Evolutionary conservation across 768 basidiomycete genomes (phyloP).

Genomic region (Saitozyma podzolica): DNA sequence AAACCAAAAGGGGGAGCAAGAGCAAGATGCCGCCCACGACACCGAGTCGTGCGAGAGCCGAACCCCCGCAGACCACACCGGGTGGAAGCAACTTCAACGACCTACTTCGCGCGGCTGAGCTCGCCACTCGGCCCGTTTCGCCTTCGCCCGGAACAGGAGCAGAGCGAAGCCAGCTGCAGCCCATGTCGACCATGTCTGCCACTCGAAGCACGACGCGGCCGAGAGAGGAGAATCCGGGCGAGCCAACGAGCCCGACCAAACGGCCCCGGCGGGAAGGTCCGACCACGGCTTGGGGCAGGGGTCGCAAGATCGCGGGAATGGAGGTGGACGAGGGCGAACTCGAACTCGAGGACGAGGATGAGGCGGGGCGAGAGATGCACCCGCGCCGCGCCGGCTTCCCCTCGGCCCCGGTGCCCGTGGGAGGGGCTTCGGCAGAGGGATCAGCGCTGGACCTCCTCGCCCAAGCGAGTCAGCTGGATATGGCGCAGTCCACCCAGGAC

Average conservation of each 20-base stretch:
- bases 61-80: constrained; percentile 33
- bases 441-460: constrained; percentile 41
- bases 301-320: constrained; percentile 11
- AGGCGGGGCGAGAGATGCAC: neutral
- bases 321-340: constrained; percentile 1
- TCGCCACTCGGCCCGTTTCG: constrained; percentile 36
- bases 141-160: constrained; percentile 23
- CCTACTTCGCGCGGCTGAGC: constrained; percentile 43
- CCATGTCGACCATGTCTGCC: constrained; percentile 37
- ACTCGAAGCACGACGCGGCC: constrained; percentile 28
- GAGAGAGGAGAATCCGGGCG: constrained; percentile 20
- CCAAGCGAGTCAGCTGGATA: constrained; percentile 39
- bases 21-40: constrained; percentile 28
- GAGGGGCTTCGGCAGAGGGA: constrained; percentile 17
- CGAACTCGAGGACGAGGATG: constrained; percentile 1
- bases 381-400: neutral
- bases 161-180: constrained; percentile 7
- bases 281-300: constrained; percentile 2
- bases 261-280: constrained; percentile 8
- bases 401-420: neutral
- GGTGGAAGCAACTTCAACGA: constrained; percentile 46
- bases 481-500: constrained; percentile 9
- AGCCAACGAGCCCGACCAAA: constrained; percentile 24
- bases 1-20: constrained; percentile 27
- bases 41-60: constrained; percentile 5